Conservation (phyloP, 2,329 filamentous ascomycete genomes). For the Penicillium hordei region DNA sequence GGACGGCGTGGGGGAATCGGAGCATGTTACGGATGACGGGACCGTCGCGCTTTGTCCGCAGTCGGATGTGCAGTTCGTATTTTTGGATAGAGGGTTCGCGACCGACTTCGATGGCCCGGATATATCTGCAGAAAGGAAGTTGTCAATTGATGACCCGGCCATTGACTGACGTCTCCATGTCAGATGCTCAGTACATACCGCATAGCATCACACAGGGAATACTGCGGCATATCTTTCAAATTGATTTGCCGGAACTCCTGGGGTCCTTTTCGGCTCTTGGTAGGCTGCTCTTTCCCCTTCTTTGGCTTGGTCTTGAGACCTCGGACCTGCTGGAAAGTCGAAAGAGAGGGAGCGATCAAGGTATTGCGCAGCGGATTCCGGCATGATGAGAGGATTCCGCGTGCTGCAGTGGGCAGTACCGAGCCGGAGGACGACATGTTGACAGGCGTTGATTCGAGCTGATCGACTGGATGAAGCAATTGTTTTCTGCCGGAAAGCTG, state of each 20-base stretch:
- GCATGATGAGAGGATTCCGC: slow-evolving; percentile 36
- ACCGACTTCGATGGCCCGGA: slow-evolving; percentile 90
- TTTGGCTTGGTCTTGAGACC: slow-evolving; percentile 39
- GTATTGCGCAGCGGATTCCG: slow-evolving; percentile 30
- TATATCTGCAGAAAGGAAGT: slow-evolving; percentile 61
- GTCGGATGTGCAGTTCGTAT: slow-evolving; percentile 83
- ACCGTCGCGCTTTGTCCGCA: slow-evolving; percentile 81
- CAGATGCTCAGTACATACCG: slow-evolving; percentile 49
- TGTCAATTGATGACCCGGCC: slow-evolving; percentile 10
- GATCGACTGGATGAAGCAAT: slow-evolving; percentile 19
- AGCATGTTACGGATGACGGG: slow-evolving; percentile 84
- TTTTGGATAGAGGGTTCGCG: slow-evolving; percentile 70
- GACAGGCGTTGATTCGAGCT: slow-evolving; percentile 15
- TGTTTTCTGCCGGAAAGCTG: slow-evolving; percentile 39
- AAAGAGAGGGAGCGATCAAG: slow-evolving; percentile 35
- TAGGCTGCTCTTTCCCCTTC: slow-evolving; percentile 57
- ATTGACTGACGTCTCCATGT: not conserved
- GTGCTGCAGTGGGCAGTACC: slow-evolving; percentile 36
- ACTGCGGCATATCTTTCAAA: slow-evolving; percentile 68
- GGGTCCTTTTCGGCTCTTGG: slow-evolving; percentile 63
- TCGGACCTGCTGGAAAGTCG: slow-evolving; percentile 37
- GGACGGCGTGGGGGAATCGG: slow-evolving; percentile 83
- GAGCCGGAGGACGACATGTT: slow-evolving; percentile 39
- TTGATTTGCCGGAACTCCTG: slow-evolving; percentile 64
- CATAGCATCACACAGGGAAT: slow-evolving; percentile 88